Evolutionary conservation across 164 flowering plant species (phyloP).

Genomic region (Aristolochia fimbriata): DNA sequence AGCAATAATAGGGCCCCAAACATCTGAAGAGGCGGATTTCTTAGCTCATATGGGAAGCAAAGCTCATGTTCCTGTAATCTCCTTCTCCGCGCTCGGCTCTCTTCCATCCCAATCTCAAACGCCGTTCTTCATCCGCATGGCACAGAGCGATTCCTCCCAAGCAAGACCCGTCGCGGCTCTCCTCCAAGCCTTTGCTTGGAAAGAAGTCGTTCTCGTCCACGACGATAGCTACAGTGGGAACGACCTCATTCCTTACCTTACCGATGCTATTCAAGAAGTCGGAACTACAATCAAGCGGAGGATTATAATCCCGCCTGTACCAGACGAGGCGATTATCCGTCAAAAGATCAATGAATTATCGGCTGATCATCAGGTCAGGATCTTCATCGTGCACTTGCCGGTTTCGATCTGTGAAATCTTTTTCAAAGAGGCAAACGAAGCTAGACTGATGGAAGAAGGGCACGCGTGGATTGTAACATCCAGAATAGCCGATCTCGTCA

Average conservation of each 20-base stretch:
- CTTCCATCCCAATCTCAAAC: conserved; percentile 5
- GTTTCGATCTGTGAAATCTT: conserved; percentile 1
- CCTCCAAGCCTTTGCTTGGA: conserved; percentile 12
- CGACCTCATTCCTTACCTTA: conserved; percentile 13
- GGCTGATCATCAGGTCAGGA: conserved; percentile 8
- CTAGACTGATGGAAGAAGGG: conserved; percentile 10
- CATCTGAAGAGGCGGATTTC: conserved; percentile 16
- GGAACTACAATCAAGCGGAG: conserved; percentile 1
- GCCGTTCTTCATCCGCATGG: conserved; percentile 14
- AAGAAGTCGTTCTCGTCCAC: conserved; percentile 10
- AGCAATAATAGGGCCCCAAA: conserved; percentile 20
- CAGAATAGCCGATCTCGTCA: conserved; percentile 7
- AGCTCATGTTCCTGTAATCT: conserved; percentile 14
- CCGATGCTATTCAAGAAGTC: conserved; percentile 10
- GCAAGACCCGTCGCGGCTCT: conserved; percentile 17
- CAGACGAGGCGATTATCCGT: conserved; percentile 4
- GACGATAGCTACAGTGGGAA: conserved; percentile 17
- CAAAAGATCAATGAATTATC: not conserved
- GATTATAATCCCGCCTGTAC: not conserved
- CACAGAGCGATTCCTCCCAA: conserved; percentile 16
- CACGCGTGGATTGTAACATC: conserved; percentile 10
- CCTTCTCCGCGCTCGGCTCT: conserved; percentile 15
- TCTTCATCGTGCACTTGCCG: conserved; percentile 10
- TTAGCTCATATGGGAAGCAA: conserved; percentile 12
- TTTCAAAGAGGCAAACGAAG: conserved; percentile 1